Percentiles rank a stretch among this genome's conserved stretches.
These are phyloP conservation scores for Boletus coccyginus DNA, from an alignment of 768 basidiomycete species.

Conservation along the genomic window DNA sequence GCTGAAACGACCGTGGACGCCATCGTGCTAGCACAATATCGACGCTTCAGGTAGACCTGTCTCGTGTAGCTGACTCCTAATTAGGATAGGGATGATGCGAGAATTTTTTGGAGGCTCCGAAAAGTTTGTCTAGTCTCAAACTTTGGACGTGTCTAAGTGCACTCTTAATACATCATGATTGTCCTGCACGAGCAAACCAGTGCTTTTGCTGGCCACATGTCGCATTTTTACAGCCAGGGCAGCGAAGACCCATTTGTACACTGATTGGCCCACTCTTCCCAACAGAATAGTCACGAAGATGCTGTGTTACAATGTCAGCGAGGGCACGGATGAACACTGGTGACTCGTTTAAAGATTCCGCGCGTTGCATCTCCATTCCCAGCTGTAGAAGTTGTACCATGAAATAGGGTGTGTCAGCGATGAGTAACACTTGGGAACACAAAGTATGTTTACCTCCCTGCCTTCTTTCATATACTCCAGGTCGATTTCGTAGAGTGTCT, in stretches of 20 bases:
- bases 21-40: slow-evolving; percentile 32
- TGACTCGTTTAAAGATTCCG: slow-evolving; percentile 91
- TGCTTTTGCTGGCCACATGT: slow-evolving; percentile 85
- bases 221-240: slow-evolving; percentile 90
- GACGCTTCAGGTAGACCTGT: neutral
- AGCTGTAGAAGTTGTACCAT: slow-evolving; percentile 46
- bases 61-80: slow-evolving; percentile 27
- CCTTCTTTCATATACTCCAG: slow-evolving; percentile 92
- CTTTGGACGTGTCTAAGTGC: neutral
- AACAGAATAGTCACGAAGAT: slow-evolving; percentile 61
- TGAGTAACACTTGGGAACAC: neutral
- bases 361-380: slow-evolving; percentile 86
- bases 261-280: slow-evolving; percentile 64
- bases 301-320: slow-evolving; percentile 84
- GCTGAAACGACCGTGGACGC: slow-evolving; percentile 74
- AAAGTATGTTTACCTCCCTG: slow-evolving; percentile 61
- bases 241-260: slow-evolving; percentile 80
- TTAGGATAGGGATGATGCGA: neutral
- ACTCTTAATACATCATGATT: slow-evolving; percentile 30
- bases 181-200: slow-evolving; percentile 83
- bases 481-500: slow-evolving; percentile 96
- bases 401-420: slow-evolving; percentile 8
- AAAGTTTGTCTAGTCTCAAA: no score
- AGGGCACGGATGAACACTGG: slow-evolving; percentile 94
- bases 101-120: no score